A percentile compares a stretch with the other conserved stretches of the same genome.
These are phyloP conservation scores for Aureobasidium lini DNA, from an alignment of 2,329 filamentous ascomycete species.

Conservation along the genomic window DNA sequence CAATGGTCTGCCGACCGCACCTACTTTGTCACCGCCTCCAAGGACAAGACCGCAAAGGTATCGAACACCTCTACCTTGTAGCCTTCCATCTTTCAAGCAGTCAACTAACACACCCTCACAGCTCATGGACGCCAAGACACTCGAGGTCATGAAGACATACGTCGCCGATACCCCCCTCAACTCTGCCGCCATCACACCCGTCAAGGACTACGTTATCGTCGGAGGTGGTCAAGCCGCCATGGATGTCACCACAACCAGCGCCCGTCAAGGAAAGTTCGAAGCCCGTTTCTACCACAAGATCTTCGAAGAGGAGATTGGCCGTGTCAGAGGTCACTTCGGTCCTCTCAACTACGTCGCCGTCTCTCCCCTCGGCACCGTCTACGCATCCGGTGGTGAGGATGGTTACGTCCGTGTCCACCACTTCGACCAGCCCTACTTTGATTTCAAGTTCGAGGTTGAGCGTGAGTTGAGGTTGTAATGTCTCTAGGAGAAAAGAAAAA, in stretches of 20 bases:
- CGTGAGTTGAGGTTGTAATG: constrained; percentile 50
- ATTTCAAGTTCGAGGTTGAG: constrained; percentile 98
- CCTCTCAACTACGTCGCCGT: constrained; percentile 93
- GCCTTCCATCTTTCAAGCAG: not conserved
- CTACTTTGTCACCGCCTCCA: constrained; percentile 96
- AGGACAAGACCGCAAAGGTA: constrained; percentile 95
- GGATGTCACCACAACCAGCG: constrained; percentile 92
- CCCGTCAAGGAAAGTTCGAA: constrained; percentile 97
- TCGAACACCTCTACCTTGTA: constrained; percentile 18
- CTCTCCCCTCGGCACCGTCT: constrained; percentile 83
- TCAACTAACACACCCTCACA: constrained; percentile 24
- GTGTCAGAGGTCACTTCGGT: constrained; percentile 95
- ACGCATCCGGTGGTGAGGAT: constrained; percentile 94
- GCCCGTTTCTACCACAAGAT: constrained; percentile 99
- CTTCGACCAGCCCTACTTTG: constrained; percentile 97
- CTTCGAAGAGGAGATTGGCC: constrained; percentile 96
- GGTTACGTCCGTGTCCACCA: constrained; percentile 97
- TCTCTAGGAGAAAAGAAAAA: constrained; percentile 25
- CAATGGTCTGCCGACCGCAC: constrained; percentile 92
- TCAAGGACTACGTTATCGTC: constrained; percentile 96
- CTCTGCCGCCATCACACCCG: constrained; percentile 85
- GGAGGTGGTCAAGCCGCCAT: constrained; percentile 97
- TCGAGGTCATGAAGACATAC: constrained; percentile 91
- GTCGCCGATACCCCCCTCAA: constrained; percentile 89
- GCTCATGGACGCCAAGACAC: constrained; percentile 78